Percentiles rank a stretch among this genome's conserved stretches.
phyloP scores from a whole-genome alignment of 2,329 filamentous ascomycete genomes.

The Orbilia javanica region DNA sequence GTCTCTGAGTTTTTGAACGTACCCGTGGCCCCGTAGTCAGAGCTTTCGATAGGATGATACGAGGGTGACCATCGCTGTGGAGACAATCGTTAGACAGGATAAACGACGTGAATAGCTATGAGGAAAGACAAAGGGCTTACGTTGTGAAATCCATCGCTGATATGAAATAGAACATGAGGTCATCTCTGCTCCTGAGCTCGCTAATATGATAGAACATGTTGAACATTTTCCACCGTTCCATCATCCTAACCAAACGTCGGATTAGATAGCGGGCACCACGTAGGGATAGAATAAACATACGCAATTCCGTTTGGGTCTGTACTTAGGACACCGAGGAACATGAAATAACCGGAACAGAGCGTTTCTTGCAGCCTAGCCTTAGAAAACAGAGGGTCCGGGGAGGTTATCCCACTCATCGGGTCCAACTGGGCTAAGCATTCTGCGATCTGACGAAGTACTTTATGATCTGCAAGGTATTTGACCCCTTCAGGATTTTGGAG shows the following conservation, averaged over 20 bases:
- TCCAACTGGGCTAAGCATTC: conserved; percentile 97
- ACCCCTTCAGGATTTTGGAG: conserved; percentile 87
- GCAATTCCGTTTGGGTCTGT: conserved; percentile 84
- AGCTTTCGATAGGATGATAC: conserved; percentile 92
- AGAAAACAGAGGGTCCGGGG: conserved; percentile 89
- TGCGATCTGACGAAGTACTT: conserved; percentile 90
- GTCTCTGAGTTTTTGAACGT: neutral
- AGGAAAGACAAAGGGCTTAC: conserved; percentile 66
- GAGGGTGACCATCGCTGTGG: conserved; percentile 77
- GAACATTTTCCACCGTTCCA: conserved; percentile 97
- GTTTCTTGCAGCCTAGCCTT: conserved; percentile 85
- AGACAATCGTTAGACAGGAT: neutral
- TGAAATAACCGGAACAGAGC: conserved; percentile 77
- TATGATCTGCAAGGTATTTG: conserved; percentile 88
- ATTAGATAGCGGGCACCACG: neutral
- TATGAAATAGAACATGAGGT: conserved; percentile 88
- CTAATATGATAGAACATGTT: conserved; percentile 99
- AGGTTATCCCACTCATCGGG: conserved; percentile 75
- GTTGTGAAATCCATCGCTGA: conserved; percentile 92
- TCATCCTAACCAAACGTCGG: conserved; percentile 69
- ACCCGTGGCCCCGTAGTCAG: conserved; percentile 88
- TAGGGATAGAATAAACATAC: conserved; percentile 43
- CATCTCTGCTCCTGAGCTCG: conserved; percentile 88
- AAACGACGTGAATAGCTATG: neutral
- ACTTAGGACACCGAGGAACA: conserved; percentile 88